Conservation (phyloP, 345 rosid genomes). For the Geranium brycei region DNA sequence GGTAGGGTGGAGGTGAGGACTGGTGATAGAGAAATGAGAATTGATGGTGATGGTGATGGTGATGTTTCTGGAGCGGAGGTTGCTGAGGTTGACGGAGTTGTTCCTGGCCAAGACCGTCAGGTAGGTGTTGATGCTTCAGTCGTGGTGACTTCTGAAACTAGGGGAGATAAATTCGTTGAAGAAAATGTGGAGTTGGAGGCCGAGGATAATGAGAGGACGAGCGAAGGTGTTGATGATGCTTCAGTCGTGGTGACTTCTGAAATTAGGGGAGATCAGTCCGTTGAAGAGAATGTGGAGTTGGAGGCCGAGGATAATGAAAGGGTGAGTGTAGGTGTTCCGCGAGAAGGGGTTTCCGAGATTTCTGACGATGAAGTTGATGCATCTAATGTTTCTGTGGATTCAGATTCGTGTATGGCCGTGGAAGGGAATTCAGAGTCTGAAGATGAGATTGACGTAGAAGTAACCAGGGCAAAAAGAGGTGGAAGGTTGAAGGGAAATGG, state of each 20-base stretch:
- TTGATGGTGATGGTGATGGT: too few species aligned
- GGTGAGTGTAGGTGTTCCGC: too few species aligned
- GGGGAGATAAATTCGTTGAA: too few species aligned
- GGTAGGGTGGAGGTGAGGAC: slow-evolving; percentile 7
- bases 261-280: too few species aligned
- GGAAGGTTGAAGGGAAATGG: not conserved
- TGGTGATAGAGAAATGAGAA: not conserved
- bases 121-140: not conserved
- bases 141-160: not conserved
- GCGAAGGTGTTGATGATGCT: not conserved
- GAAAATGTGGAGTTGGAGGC: too few species aligned
- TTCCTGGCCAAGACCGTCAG: too few species aligned
- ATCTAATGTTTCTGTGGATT: not conserved
- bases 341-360: too few species aligned
- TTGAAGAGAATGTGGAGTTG: too few species aligned
- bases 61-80: too few species aligned
- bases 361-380: not conserved
- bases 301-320: too few species aligned
- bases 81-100: too few species aligned
- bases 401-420: slow-evolving; percentile 1
- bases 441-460: not conserved
- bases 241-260: not conserved
- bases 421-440: slow-evolving; percentile 4
- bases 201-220: too few species aligned
- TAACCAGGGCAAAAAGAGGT: not conserved